Conservation (phyloP, 768 basidiomycete species). For the Myochromella boudieri region DNA sequence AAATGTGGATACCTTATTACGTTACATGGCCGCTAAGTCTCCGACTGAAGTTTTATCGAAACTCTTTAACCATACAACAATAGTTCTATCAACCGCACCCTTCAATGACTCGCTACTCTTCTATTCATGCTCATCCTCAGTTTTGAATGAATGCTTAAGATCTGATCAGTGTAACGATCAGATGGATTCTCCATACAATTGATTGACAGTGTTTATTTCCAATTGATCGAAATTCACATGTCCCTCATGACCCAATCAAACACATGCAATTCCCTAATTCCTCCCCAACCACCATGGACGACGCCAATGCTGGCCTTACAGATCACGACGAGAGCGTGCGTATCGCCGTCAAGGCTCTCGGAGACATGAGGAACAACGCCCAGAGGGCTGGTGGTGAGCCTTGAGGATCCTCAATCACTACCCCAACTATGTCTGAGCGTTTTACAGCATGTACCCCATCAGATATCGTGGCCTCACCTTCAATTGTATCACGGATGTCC, state of each 20-base stretch:
- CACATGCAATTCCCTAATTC: slow-evolving; percentile 15
- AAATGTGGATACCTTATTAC: too few species aligned
- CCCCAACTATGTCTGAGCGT: not conserved
- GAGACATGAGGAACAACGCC: slow-evolving; percentile 67
- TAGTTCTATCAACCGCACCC: too few species aligned
- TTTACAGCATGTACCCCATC: slow-evolving; percentile 12
- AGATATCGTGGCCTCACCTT: slow-evolving; percentile 26
- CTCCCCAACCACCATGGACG: slow-evolving; percentile 18
- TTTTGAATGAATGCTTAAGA: not conserved
- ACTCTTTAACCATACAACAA: too few species aligned
- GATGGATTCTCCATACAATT: not conserved
- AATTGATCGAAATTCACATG: slow-evolving; percentile 15
- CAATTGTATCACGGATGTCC: slow-evolving; percentile 57
- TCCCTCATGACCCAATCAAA: slow-evolving; percentile 10
- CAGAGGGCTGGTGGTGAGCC: slow-evolving; percentile 16
- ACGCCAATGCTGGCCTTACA: slow-evolving; percentile 24
- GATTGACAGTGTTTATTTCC: slow-evolving; percentile 7
- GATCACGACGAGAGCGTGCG: slow-evolving; percentile 74
- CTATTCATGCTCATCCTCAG: too few species aligned
- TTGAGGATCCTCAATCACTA: not conserved
- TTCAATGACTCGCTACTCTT: too few species aligned
- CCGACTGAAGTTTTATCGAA: too few species aligned
- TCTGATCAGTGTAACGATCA: not conserved
- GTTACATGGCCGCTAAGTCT: too few species aligned
- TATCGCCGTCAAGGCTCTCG: slow-evolving; percentile 76